A percentile compares a stretch with the other conserved stretches of the same genome.
phyloP scores from a whole-genome alignment of 768 basidiomycete species.

The Sporobolomyces pararoseus region DNA sequence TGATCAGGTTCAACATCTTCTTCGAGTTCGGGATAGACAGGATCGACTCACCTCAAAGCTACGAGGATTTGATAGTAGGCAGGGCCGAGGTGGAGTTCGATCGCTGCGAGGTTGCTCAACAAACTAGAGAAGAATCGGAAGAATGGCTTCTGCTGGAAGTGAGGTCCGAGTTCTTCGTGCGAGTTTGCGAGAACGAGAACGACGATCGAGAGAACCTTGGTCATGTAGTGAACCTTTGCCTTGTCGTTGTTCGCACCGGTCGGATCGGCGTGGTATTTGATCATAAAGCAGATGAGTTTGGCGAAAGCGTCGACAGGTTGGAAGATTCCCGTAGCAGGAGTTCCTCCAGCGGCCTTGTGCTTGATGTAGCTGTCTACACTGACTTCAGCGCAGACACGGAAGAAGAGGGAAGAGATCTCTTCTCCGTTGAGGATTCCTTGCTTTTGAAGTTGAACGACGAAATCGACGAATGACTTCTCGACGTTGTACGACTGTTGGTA shows the following conservation, averaged over 20 bases:
- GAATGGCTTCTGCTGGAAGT: constrained; percentile 96
- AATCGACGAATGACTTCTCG: constrained; percentile 91
- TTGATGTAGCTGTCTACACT: constrained; percentile 76
- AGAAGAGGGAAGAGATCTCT: constrained; percentile 94
- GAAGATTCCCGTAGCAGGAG: constrained; percentile 71
- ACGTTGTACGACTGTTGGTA: constrained; percentile 85
- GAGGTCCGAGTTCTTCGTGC: constrained; percentile 86
- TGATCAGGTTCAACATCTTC: too few relatives aligned
- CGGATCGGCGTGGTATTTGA: constrained; percentile 98
- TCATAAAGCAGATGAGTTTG: constrained; percentile 90
- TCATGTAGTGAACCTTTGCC: constrained; percentile 91
- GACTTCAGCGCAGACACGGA: constrained; percentile 92
- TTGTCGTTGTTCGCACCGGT: constrained; percentile 82
- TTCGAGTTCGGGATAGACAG: too few relatives aligned
- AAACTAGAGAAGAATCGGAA: constrained; percentile 97
- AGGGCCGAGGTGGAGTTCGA: constrained; percentile 77
- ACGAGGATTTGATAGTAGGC: constrained; percentile 86
- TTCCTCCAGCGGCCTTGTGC: constrained; percentile 49
- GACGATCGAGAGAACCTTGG: constrained; percentile 94
- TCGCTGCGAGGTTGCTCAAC: constrained; percentile 79
- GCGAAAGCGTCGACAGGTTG: constrained; percentile 94
- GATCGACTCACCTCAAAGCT: constrained; percentile 77
- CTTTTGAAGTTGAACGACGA: constrained; percentile 94
- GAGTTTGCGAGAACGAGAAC: constrained; percentile 89
- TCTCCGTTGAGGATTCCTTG: constrained; percentile 95